These are phyloP conservation scores for Blastobotrys mokoenaii DNA, from an alignment of 805 yeast species.

Conservation along the genomic window DNA sequence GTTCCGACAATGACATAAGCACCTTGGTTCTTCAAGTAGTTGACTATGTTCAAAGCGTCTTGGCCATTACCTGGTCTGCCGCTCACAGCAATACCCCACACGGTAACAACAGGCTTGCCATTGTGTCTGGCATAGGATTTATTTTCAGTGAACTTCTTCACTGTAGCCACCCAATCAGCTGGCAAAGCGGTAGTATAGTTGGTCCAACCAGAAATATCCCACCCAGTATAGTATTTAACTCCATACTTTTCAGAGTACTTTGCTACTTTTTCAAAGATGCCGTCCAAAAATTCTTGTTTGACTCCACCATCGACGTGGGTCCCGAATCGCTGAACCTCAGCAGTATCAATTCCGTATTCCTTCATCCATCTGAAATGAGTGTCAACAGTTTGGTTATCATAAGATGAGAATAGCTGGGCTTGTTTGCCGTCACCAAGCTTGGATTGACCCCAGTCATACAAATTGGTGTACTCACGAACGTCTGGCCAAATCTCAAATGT, in stretches of 20 bases:
- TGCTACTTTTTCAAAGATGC: background rate
- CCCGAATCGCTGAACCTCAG: conserved; percentile 2
- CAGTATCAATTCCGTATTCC: conserved; percentile 1
- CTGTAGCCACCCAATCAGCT: background rate
- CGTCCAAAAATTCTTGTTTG: background rate
- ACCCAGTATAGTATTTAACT: background rate
- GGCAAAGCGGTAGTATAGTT: conserved; percentile 3
- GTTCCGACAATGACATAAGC: background rate
- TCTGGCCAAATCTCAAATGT: conserved; percentile 3
- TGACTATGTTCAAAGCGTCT: background rate
- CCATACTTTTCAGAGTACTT: conserved; percentile 1
- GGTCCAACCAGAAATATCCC: conserved; percentile 6
- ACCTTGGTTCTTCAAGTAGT: conserved; percentile 1
- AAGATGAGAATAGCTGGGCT: background rate
- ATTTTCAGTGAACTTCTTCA: background rate
- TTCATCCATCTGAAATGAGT: conserved; percentile 3
- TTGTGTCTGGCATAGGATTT: background rate
- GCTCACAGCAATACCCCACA: conserved; percentile 1
- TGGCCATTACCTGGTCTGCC: conserved; percentile 1
- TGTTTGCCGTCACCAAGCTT: conserved; percentile 1
- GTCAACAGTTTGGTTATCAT: conserved; percentile 1
- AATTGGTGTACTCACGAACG: background rate
- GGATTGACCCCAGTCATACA: background rate
- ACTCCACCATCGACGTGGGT: background rate
- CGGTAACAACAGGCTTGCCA: conserved; percentile 2